Percentiles rank a stretch among this genome's conserved stretches.
phyloP scores from a whole-genome alignment of 805 yeast species.

The Myxozyma kluyveri region DNA sequence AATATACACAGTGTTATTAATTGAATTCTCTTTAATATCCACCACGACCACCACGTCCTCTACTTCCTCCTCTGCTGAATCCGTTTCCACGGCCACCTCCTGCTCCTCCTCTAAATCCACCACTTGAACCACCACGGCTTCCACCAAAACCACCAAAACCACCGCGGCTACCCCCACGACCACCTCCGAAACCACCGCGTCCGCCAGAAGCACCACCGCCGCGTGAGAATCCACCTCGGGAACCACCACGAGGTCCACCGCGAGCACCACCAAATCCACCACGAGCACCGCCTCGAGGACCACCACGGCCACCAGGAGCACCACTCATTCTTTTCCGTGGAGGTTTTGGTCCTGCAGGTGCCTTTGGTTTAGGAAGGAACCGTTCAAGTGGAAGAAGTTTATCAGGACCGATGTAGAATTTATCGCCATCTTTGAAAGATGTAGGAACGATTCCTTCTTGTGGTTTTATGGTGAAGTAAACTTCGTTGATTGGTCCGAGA shows the following conservation, averaged over 20 bases:
- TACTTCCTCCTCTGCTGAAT: slow-evolving; percentile 17
- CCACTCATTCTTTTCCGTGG: slow-evolving; percentile 35
- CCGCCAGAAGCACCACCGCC: slow-evolving; percentile 31
- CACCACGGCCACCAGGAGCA: slow-evolving; percentile 34
- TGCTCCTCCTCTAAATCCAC: slow-evolving; percentile 24
- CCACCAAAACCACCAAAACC: slow-evolving; percentile 37
- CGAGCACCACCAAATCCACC: slow-evolving; percentile 41
- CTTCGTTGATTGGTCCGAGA: slow-evolving; percentile 95
- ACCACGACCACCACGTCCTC: slow-evolving; percentile 34
- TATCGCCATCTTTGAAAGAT: slow-evolving; percentile 93
- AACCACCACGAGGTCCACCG: slow-evolving; percentile 39
- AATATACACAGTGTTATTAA: background rate
- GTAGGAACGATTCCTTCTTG: slow-evolving; percentile 93
- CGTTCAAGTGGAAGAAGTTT: slow-evolving; percentile 93
- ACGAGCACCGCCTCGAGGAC: slow-evolving; percentile 32
- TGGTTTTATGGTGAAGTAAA: slow-evolving; percentile 94
- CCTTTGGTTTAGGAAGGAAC: slow-evolving; percentile 93
- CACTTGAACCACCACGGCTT: slow-evolving; percentile 32
- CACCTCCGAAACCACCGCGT: slow-evolving; percentile 39
- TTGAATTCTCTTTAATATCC: slow-evolving; percentile 5
- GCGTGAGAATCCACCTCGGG: slow-evolving; percentile 43
- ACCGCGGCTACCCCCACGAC: slow-evolving; percentile 34
- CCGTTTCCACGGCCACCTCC: slow-evolving; percentile 32
- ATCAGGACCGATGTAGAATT: slow-evolving; percentile 92
- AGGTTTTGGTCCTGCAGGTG: slow-evolving; percentile 66